A percentile compares a stretch with the other conserved stretches of the same genome.
phyloP scores from a whole-genome alignment of 106 monocot genomes.

The Dendrobium chrysotoxum region DNA sequence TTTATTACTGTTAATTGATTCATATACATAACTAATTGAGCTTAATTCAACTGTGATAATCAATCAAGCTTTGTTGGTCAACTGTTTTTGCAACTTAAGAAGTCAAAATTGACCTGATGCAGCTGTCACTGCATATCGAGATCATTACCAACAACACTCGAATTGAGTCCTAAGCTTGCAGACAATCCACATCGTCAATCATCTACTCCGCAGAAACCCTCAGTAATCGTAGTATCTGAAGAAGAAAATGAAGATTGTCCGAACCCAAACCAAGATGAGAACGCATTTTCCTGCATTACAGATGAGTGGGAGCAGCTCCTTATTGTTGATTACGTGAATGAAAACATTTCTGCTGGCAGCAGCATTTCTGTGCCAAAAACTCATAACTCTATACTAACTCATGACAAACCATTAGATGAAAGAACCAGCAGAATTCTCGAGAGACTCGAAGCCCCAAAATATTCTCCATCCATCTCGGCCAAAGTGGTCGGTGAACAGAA shows the following conservation, averaged over 20 bases:
- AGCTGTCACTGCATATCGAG: slow-evolving; percentile 25
- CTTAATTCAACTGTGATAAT: too few relatives aligned
- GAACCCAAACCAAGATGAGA: slow-evolving; percentile 18
- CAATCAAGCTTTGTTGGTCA: too few relatives aligned
- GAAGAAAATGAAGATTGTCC: slow-evolving; percentile 5
- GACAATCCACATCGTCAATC: slow-evolving; percentile 6
- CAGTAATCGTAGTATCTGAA: slow-evolving; percentile 13
- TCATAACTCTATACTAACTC: slow-evolving; percentile 7
- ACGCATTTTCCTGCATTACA: slow-evolving; percentile 19
- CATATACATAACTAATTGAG: too few relatives aligned
- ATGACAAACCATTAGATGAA: slow-evolving; percentile 42
- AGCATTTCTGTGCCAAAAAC: slow-evolving; percentile 11
- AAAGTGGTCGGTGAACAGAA: slow-evolving; percentile 1
- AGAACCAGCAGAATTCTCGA: slow-evolving; percentile 78
- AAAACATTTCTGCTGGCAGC: slow-evolving; percentile 11
- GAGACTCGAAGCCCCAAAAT: slow-evolving; percentile 63
- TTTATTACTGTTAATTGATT: too few relatives aligned
- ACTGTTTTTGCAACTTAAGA: too few relatives aligned
- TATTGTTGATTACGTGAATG: slow-evolving; percentile 38
- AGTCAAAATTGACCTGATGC: not conserved
- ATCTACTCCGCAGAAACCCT: slow-evolving; percentile 13
- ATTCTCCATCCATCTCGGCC: not conserved
- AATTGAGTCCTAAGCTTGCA: slow-evolving; percentile 2
- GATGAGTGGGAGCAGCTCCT: slow-evolving; percentile 73
- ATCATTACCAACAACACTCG: slow-evolving; percentile 21